These are phyloP conservation scores for Cladosporium sp. DNA, from an alignment of 2,329 filamentous ascomycete genomes.

Conservation along the genomic window DNA sequence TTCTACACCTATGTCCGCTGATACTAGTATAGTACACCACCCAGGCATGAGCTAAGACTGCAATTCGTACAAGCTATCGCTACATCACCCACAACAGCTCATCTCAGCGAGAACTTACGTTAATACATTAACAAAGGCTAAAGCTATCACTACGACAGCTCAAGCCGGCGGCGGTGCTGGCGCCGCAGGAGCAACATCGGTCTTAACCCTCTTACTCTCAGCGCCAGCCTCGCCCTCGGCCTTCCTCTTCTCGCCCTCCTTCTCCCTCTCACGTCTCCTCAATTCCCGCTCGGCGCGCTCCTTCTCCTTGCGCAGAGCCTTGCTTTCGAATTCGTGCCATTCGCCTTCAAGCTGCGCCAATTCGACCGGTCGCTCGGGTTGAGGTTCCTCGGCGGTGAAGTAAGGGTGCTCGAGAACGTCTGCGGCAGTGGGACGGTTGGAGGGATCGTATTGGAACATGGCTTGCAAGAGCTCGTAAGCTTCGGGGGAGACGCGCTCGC, in stretches of 20 bases:
- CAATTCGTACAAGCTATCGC: too few relatives aligned
- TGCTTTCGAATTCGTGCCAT: constrained; percentile 98
- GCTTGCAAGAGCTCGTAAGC: constrained; percentile 76
- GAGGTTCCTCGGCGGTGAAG: constrained; percentile 77
- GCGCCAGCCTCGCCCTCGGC: constrained; percentile 23
- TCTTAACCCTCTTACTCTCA: constrained; percentile 25
- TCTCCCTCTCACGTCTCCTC: constrained; percentile 41
- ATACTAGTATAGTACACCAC: too few relatives aligned
- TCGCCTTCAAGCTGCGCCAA: constrained; percentile 81
- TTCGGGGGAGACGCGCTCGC: constrained; percentile 68
- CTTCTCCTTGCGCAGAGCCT: constrained; percentile 86
- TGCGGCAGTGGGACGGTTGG: constrained; percentile 74
- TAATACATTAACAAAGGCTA: too few relatives aligned
- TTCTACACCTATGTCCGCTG: too few relatives aligned
- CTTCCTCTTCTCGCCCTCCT: constrained; percentile 37
- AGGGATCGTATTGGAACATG: constrained; percentile 89
- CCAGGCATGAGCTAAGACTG: too few relatives aligned
- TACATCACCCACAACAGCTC: neutral
- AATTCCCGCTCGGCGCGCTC: constrained; percentile 62
- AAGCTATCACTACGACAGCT: neutral
- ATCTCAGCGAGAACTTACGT: too few relatives aligned
- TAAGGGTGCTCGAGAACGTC: constrained; percentile 84
- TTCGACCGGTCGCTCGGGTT: constrained; percentile 73
- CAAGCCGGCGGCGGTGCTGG: neutral
- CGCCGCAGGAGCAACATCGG: neutral